Evolutionary conservation across 768 basidiomycete genomes (phyloP).

Genomic region (Suillus fuscotomentosus): DNA sequence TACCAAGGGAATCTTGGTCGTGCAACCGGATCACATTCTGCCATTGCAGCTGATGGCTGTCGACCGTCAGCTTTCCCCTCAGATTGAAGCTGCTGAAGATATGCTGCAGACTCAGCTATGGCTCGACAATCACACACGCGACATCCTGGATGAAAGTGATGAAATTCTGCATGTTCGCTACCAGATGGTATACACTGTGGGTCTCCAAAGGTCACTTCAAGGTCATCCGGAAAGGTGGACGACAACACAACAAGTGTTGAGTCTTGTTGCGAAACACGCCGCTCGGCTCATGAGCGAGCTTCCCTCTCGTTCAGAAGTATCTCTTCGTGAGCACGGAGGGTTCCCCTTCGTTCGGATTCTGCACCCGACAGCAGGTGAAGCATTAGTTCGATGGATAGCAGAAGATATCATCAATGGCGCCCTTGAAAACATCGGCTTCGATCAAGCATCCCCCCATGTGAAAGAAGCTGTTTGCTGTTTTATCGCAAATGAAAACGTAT

Average conservation of each 20-base stretch:
- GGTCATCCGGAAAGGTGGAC: conserved; percentile 11
- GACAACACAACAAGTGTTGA: conserved; percentile 28
- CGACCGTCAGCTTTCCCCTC: conserved; percentile 30
- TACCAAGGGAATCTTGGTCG: conserved; percentile 42
- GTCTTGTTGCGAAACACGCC: conserved; percentile 19
- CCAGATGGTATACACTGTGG: neutral
- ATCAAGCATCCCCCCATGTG: neutral
- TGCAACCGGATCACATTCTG: conserved; percentile 54
- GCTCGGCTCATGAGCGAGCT: conserved; percentile 7
- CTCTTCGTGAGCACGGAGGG: conserved; percentile 2
- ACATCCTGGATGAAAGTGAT: neutral
- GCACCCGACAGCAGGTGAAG: conserved; percentile 6
- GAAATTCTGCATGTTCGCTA: neutral
- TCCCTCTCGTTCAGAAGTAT: conserved; percentile 18
- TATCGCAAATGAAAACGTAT: conserved; percentile 15
- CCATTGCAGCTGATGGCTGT: conserved; percentile 49
- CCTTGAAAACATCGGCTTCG: neutral
- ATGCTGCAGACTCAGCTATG: conserved; percentile 21
- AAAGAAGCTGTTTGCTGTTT: conserved; percentile 19
- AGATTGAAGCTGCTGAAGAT: conserved; percentile 10
- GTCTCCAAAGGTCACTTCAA: neutral
- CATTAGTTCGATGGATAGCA: conserved; percentile 11
- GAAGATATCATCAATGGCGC: conserved; percentile 11
- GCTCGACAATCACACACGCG: neutral
- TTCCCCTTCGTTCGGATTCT: conserved; percentile 16